A percentile compares a stretch with the other conserved stretches of the same genome.
phyloP scores from a whole-genome alignment of 768 basidiomycete species.

The Pleurotus giganteus region DNA sequence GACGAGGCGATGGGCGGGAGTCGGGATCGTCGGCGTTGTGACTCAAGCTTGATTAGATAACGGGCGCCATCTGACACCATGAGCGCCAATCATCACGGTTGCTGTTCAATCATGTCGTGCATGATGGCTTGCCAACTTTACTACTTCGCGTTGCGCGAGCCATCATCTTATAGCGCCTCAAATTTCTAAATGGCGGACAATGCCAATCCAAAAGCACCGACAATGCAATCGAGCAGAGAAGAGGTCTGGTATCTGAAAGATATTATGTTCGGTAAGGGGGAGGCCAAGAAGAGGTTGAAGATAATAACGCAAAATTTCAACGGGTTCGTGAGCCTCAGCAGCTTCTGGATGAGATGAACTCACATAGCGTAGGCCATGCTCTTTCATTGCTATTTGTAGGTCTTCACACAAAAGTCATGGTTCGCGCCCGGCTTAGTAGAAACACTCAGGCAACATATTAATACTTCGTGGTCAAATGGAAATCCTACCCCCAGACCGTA shows the following conservation, averaged over 20 bases:
- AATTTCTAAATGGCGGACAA: not conserved
- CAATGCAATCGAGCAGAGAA: slow-evolving; percentile 1
- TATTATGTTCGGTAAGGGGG: not conserved
- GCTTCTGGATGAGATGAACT: slow-evolving; percentile 4
- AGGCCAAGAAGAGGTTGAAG: not conserved
- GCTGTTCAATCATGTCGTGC: too few species aligned
- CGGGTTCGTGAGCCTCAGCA: slow-evolving; percentile 43
- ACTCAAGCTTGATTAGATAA: too few species aligned
- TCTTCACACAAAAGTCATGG: slow-evolving; percentile 6
- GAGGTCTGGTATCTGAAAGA: slow-evolving; percentile 8
- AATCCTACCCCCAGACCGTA: slow-evolving; percentile 64
- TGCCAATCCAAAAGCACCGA: not conserved
- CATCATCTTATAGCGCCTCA: not conserved
- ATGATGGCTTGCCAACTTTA: too few species aligned
- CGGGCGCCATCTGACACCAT: too few species aligned
- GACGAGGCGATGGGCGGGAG: too few species aligned
- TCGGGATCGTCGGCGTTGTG: too few species aligned
- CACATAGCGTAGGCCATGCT: slow-evolving; percentile 65
- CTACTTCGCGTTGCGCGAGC: not conserved
- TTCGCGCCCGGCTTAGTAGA: slow-evolving; percentile 4
- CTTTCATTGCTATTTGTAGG: slow-evolving; percentile 87
- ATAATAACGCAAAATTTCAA: not conserved
- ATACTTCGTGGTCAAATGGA: slow-evolving; percentile 81
- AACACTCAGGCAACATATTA: slow-evolving; percentile 72
- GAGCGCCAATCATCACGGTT: too few species aligned